Base-by-base conservation (phyloP, 2,329 filamentous ascomycete species). In the Cladophialophora yegresii region DNA sequence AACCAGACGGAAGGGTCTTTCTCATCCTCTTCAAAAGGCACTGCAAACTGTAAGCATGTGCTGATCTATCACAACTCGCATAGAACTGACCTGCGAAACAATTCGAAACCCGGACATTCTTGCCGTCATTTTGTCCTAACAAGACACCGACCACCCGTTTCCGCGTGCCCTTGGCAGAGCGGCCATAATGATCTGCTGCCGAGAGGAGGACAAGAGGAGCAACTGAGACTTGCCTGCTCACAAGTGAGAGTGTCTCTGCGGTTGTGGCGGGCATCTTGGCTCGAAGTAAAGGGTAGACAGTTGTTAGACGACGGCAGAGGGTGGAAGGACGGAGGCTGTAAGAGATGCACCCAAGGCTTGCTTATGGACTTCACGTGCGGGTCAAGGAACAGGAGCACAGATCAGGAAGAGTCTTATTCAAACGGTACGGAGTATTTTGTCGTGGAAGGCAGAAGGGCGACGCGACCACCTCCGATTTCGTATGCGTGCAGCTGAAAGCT, bases 1-100 rank as follows among this genome's bases (percentile, higher is more conserved):
- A 98, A 99, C 95, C 95, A 99, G 76, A 99, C 95, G 40, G 93
- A 96, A 3, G 93, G 93, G 77, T 99, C 93, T 81, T 96, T 96
- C 74, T 97, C 95, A 77, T 99, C 95, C 82, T 99, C 95, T 80
- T 99, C 95, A 75, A 99, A 99, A 0, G 95, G 95, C 53, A 98
- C 95, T 96, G 74, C 68, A 68, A 55, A 22, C 63, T 23, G 51
- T 65, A 12, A 70, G 69, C 13, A 23, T 30, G 47, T 28, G 12
- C n/a, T 13, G 2, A 36, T 32, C n/a, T 32, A 12, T 22, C 2
- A 36, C 16, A 49, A 33, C 32, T 10, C 4, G 50, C n/a, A 26
- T 9, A 12, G 26, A 40, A 78, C 86, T 58, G 77, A 97, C 93
- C 93, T 75, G 95, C 95, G 79, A 98, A 99, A 81, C 95, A 96